These are phyloP conservation scores for Cadophora luteo-olivacea DNA, from an alignment of 2,329 filamentous ascomycete species.

Conservation along the genomic window DNA sequence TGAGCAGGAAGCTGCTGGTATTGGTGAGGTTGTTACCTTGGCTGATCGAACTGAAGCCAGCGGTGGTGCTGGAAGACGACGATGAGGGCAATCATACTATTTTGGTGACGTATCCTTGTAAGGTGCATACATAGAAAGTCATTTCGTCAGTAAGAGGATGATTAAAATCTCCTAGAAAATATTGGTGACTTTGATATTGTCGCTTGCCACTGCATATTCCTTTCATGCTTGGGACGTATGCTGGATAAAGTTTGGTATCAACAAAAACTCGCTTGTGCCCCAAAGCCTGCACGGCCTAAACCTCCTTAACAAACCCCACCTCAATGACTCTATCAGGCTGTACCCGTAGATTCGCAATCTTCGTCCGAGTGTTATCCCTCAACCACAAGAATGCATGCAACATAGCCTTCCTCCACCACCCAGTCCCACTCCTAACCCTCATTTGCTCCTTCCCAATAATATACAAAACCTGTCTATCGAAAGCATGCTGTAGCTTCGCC, in stretches of 20 bases:
- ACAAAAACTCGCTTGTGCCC: background rate
- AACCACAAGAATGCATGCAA: constrained; percentile 67
- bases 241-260: background rate
- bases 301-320: constrained; percentile 72
- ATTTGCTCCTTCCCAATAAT: constrained; percentile 68
- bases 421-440: constrained; percentile 51
- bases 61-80: constrained; percentile 40
- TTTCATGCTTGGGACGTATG: background rate
- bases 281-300: constrained; percentile 45
- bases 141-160: background rate
- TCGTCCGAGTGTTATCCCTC: constrained; percentile 68
- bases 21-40: constrained; percentile 91
- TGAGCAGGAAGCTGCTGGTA: constrained; percentile 86
- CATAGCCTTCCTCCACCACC: constrained; percentile 51
- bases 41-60: constrained; percentile 69
- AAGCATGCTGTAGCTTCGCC: constrained; percentile 52
- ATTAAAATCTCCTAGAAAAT: background rate
- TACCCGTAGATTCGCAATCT: constrained; percentile 68
- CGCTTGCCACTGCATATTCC: background rate
- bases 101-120: background rate
- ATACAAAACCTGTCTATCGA: constrained; percentile 57
- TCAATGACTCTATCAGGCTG: constrained; percentile 67
- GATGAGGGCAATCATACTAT: constrained; percentile 26
- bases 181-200: background rate
- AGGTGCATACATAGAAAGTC: background rate